phyloP scores from a whole-genome alignment of 2,329 filamentous ascomycete genomes.

The Paecilomyces fulvus region DNA sequence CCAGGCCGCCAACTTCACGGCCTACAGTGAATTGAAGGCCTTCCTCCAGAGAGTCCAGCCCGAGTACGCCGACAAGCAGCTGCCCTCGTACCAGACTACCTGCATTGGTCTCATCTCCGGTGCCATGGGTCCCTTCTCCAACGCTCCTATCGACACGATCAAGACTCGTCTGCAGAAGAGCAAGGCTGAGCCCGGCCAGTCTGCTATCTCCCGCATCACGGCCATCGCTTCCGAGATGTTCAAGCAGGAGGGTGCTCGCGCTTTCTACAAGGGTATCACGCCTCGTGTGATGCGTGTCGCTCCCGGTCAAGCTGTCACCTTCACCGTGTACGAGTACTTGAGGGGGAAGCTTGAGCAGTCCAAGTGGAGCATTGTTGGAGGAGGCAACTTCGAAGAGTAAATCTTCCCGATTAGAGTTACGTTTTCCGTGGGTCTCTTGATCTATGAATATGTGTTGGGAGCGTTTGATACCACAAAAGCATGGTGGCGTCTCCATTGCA shows the following conservation, averaged over 20 bases:
- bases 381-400: slow-evolving; percentile 51
- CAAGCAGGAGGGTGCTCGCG: slow-evolving; percentile 85
- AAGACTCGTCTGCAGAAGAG: slow-evolving; percentile 94
- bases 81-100: slow-evolving; percentile 86
- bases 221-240: slow-evolving; percentile 77
- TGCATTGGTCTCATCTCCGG: slow-evolving; percentile 83
- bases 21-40: slow-evolving; percentile 89
- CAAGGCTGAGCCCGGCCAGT: slow-evolving; percentile 71
- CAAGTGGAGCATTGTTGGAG: slow-evolving; percentile 49
- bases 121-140: slow-evolving; percentile 91
- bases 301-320: slow-evolving; percentile 78
- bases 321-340: slow-evolving; percentile 68
- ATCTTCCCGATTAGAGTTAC: slow-evolving; percentile 1
- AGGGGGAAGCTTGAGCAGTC: slow-evolving; percentile 64
- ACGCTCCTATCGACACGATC: slow-evolving; percentile 97
- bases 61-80: slow-evolving; percentile 52
- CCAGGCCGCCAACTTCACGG: slow-evolving; percentile 98
- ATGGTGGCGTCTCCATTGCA: slow-evolving; percentile 1
- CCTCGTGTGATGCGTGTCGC: slow-evolving; percentile 95
- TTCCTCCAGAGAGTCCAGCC: slow-evolving; percentile 65
- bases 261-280: slow-evolving; percentile 99
- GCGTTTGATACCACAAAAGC: slow-evolving; percentile 2
- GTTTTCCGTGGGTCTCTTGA: background rate
- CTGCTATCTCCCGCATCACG: slow-evolving; percentile 69
- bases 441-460: background rate